phyloP scores from a whole-genome alignment of 108 stramenopile genomes.

The Licmophora abbreviata region DNA sequence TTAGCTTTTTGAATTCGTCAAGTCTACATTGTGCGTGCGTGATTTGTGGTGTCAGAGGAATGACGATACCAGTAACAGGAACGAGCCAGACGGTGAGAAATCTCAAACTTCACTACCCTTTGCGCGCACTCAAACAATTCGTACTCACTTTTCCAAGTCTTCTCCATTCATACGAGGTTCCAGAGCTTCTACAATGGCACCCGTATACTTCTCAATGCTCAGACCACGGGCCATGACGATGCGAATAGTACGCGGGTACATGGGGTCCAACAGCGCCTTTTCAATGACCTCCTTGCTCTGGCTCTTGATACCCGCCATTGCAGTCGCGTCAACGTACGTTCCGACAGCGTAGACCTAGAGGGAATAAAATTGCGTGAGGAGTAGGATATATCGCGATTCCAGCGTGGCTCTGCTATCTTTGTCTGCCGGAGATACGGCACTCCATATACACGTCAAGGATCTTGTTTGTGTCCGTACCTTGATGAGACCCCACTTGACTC shows the following conservation, averaged over 20 bases:
- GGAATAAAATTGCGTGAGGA: background rate
- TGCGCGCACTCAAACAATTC: background rate
- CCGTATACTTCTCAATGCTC: constrained; percentile 78
- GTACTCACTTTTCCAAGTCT: constrained; percentile 56
- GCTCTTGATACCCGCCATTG: constrained; percentile 65
- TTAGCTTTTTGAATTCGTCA: constrained; percentile 80
- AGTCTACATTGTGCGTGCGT: constrained; percentile 20
- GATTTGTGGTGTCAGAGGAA: too few relatives aligned
- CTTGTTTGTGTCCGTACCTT: constrained; percentile 35
- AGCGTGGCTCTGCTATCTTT: too few relatives aligned
- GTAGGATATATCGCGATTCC: background rate
- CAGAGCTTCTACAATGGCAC: constrained; percentile 77
- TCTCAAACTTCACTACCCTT: background rate
- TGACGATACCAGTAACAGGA: too few relatives aligned
- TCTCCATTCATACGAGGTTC: constrained; percentile 80
- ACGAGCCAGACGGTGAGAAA: constrained; percentile 1
- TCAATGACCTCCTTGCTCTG: constrained; percentile 39
- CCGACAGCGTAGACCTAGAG: constrained; percentile 80
- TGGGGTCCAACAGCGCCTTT: constrained; percentile 69
- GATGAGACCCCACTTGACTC: constrained; percentile 83
- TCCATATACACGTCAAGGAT: background rate
- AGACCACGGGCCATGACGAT: constrained; percentile 84
- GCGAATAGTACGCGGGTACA: constrained; percentile 74
- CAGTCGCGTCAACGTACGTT: constrained; percentile 72
- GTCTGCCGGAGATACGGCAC: background rate